These are phyloP conservation scores for Fusarium nodosum DNA, from an alignment of 2,329 filamentous ascomycete genomes.

Conservation along the genomic window DNA sequence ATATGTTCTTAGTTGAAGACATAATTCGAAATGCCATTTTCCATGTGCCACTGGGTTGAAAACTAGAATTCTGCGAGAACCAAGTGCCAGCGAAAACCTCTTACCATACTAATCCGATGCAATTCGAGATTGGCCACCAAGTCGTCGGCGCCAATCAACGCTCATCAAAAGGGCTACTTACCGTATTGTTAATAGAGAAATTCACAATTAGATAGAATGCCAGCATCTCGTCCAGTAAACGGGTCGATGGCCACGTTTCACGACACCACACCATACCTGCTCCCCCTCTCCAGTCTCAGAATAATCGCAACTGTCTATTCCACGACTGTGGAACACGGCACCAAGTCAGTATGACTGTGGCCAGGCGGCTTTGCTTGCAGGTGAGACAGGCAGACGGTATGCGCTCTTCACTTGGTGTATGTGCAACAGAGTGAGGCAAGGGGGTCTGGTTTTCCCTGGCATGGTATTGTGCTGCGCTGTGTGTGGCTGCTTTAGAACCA, in stretches of 20 bases:
- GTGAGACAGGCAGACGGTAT: conserved; percentile 37
- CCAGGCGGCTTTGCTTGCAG: conserved; percentile 29
- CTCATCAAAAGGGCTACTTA: neutral
- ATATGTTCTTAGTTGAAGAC: neutral
- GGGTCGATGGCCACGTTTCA: conserved; percentile 33
- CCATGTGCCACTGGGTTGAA: no score
- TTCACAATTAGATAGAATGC: conserved; percentile 19
- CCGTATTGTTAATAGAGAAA: neutral
- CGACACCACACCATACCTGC: conserved; percentile 4
- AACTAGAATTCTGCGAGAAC: neutral
- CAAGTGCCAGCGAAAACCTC: neutral
- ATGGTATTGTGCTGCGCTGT: neutral
- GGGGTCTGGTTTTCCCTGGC: conserved; percentile 18
- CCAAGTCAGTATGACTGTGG: conserved; percentile 21
- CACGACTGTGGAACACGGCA: conserved; percentile 27
- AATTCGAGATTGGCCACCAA: neutral
- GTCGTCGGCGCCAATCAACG: neutral
- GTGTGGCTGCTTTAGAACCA: conserved; percentile 24
- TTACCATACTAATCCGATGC: neutral
- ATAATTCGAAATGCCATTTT: neutral
- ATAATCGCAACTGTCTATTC: conserved; percentile 33
- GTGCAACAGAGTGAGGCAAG: conserved; percentile 33
- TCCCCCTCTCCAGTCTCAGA: conserved; percentile 26
- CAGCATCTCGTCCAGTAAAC: conserved; percentile 22
- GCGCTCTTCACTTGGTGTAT: conserved; percentile 20